Evolutionary conservation across 1,284 basidiomycete species (phyloP), one percentile per base, ranked within the genome.

Genomic region (Inonotus hispidus): DNA sequence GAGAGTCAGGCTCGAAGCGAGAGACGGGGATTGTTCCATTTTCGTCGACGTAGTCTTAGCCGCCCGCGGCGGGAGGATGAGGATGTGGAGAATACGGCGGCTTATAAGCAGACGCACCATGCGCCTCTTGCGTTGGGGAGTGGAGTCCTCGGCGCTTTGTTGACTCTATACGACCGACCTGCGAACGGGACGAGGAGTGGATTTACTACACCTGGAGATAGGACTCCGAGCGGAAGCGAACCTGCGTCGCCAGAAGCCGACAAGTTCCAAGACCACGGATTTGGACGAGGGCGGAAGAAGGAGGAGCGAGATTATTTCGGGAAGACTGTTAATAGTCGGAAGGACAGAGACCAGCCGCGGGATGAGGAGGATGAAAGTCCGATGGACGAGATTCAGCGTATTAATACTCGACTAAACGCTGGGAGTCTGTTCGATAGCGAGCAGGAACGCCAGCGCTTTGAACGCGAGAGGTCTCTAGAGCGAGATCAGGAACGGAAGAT

Each of bases 111-210:
- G 16, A 32, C 49, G 25, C 55, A 41, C 38, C 49, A 57, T 45
- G 56, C 56, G 27, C 29, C 56, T 1, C 56, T 41, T 27, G 39
- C 61, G n/a, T 35, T 62, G 23, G 61, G 61, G 13, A 38, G 53
- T 10, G 61, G 61, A 8, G 61, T 63, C 23, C 58, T 63, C 14
- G 37, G 53, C 38, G 61, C 61, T 23, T 43, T 63, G 14, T 46
- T 63, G 23, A 27, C 61, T 43, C 53, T 63, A 32, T 63, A 63
- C 38, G 56, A 58, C 29, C 25, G 53, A 3, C 61, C 52, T 50
- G 35, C 46, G 39, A 37, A 27, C 27, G 54, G 41, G 29, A 7
- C 45, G 7, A 29, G 54, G 59, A 25, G 32, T 10, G 59, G 59
- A n/a, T 47, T 32, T 38, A 58, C 56, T 37, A 58, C 55, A 49